These are phyloP conservation scores for Paxillus rubicundulus DNA, from an alignment of 768 basidiomycete species.

Conservation along the genomic window DNA sequence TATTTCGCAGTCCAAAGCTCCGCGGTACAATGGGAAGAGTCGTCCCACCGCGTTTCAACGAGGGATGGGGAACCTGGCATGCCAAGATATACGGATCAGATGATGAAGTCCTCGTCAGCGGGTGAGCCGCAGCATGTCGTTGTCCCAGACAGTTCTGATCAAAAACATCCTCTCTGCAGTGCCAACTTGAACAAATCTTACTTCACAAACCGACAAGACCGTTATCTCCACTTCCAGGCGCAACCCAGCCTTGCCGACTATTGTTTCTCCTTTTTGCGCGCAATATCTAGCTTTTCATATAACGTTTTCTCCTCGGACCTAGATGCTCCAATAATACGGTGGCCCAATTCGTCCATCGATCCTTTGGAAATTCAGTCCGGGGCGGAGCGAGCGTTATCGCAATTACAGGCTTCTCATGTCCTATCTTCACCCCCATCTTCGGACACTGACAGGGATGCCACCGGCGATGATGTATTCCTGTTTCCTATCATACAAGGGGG, in stretches of 20 bases:
- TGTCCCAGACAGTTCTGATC: slow-evolving; percentile 3
- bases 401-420: slow-evolving; percentile 54
- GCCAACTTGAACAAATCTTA: slow-evolving; percentile 93
- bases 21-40: slow-evolving; percentile 68
- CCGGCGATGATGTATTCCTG: slow-evolving; percentile 47
- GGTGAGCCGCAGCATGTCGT: slow-evolving; percentile 51
- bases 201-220: slow-evolving; percentile 93
- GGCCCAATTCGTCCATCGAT: slow-evolving; percentile 64
- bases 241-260: slow-evolving; percentile 74
- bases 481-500: slow-evolving; percentile 90
- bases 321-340: slow-evolving; percentile 54
- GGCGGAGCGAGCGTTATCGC: slow-evolving; percentile 52
- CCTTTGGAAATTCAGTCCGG: slow-evolving; percentile 68
- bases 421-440: slow-evolving; percentile 11
- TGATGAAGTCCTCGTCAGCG: slow-evolving; percentile 88
- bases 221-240: slow-evolving; percentile 73
- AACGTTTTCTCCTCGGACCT: slow-evolving; percentile 28
- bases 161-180: slow-evolving; percentile 38
- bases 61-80: slow-evolving; percentile 99
- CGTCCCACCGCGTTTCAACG: slow-evolving; percentile 91
- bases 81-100: slow-evolving; percentile 94
- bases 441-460: slow-evolving; percentile 19
- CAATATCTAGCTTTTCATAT: slow-evolving; percentile 74
- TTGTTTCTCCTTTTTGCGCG: slow-evolving; percentile 73
- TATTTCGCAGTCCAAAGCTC: slow-evolving; percentile 88